Base-by-base conservation (phyloP, 441 rosid species). In the Erodium trifolium region DNA sequence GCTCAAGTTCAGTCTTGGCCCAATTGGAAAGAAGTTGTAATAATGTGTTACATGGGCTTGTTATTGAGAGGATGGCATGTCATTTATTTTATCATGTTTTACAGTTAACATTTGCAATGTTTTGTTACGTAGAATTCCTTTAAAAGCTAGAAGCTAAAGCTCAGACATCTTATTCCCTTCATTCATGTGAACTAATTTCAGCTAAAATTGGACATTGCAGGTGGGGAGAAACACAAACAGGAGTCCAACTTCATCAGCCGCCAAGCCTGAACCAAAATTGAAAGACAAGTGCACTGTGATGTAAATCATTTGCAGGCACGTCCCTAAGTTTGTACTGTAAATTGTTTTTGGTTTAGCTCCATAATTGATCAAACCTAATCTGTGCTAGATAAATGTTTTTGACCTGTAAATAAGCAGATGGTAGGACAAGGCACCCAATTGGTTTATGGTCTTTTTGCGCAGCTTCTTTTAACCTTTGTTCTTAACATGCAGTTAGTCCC, bases 261-360 rank as follows among this genome's bases (percentile, higher is more conserved):
- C 86, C 5, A 89, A 68, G 80, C 76, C 84, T 0, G 96, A 88
- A 0, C 77, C 85, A 73, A 94, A 94, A 76, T 67, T 90, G 57
- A 91, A 92, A 77, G 96, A 86, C 2, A 94, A 82, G 80, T 94
- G 99, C 80, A 84, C 65, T 71, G 78, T 94, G 75, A 88, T 94
- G 99, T 92, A 88, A 91, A 75, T 68, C 41, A 67, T 39, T 1
- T 66, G 27, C 73, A 63, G 71, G 72, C 70, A 17, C 71, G 39
- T 23, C 65, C 74, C 62, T 19, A 66, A 71, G 77, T 68, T 62
- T 72, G 41, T 47, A 62, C 5, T 85, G 91, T 86, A 88, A 82
- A 83, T 87, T 83, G 68, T 71, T 59, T 69, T 68, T 70, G 67
- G 66, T 65, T 4, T 29, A 47, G 77, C 53, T 73, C 71, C 66